Conservation (phyloP, 345 rosid genomes). For the Brassica carinata region DNA sequence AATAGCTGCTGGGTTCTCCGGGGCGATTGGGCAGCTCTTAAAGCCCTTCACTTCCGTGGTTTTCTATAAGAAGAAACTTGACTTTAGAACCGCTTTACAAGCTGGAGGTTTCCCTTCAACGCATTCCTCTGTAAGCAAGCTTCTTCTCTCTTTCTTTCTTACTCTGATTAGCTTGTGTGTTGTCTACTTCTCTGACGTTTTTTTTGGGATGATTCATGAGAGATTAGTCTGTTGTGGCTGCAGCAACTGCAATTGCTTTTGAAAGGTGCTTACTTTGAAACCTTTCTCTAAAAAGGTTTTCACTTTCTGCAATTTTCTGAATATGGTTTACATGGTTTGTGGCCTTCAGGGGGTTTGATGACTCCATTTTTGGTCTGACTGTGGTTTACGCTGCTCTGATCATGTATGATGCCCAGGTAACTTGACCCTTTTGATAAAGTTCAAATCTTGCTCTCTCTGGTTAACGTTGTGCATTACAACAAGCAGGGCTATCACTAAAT, state of each 20-base stretch:
- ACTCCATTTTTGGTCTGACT: constrained; percentile 73
- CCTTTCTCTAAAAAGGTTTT: neutral
- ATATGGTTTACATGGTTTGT: neutral
- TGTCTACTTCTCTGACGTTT: constrained; percentile 15
- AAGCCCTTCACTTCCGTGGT: constrained; percentile 73
- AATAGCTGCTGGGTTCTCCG: constrained; percentile 72
- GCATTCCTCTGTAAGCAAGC: constrained; percentile 57
- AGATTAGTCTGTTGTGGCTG: constrained; percentile 72
- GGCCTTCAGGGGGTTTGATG: constrained; percentile 74
- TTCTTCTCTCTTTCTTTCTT: neutral
- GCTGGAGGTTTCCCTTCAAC: constrained; percentile 97
- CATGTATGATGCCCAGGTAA: constrained; percentile 95
- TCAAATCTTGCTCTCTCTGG: constrained; percentile 1
- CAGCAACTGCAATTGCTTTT: constrained; percentile 82
- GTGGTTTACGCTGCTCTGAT: constrained; percentile 80
- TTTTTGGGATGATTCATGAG: constrained; percentile 15
- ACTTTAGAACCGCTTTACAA: constrained; percentile 56
- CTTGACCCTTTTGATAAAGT: neutral
- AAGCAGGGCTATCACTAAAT: too few relatives aligned
- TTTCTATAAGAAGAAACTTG: constrained; percentile 61
- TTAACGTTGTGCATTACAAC: neutral
- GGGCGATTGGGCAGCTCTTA: constrained; percentile 80
- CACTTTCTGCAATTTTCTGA: neutral
- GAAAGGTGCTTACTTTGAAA: constrained; percentile 58
- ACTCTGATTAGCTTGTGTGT: neutral